Base-by-base conservation (phyloP, 2,329 filamentous ascomycete genomes). In the Didymella arachidicola region DNA sequence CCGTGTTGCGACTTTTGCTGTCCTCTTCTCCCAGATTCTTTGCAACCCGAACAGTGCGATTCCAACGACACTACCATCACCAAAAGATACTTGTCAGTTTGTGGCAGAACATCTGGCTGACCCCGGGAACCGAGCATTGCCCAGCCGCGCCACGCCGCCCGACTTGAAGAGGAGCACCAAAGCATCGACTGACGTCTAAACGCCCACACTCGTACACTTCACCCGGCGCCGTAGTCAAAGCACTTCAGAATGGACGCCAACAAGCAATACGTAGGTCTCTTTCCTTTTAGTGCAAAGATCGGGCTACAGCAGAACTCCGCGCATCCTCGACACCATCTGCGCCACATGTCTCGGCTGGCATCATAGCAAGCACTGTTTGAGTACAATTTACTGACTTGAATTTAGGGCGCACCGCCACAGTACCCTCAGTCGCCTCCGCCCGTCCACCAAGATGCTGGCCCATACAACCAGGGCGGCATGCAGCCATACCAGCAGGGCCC, bases 371-470 rank as follows among this genome's bases (percentile, higher is more conserved):
- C 50, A 26, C 54, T 67, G 53, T 53, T 30, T 41, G 36, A n/a
- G 19, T 25, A 22, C 45, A 34, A 18, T 70, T 68, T 66, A 72
- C 59, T 43, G 53, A 39, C 63, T 62, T 22, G 27, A 55, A 29
- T 18, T 4, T 18, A 59, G 56, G 71, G 72, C 62, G 72, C 74
- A 51, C 74, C 74, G 12, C 74, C 75, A 7, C 57, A 69, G 32
- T 77, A 76, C 62, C 74, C 73, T 12, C 64, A 70, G 55, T 65
- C 68, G 4, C 72, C 72, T 14, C 67, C 70, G 3, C 73, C 72
- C n/a, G 53, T 65, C 29, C 72, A 76, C 61, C 60, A 72, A 42
- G 73, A 76, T 58, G 65, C 68, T 36, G 66, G 67, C 38, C 63
- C 72, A 38, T 58, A 63, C 55, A 64, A 71, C 44, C 61, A 67